phyloP scores from a whole-genome alignment of 129 eudicot species.

The Escallonia rubra region DNA sequence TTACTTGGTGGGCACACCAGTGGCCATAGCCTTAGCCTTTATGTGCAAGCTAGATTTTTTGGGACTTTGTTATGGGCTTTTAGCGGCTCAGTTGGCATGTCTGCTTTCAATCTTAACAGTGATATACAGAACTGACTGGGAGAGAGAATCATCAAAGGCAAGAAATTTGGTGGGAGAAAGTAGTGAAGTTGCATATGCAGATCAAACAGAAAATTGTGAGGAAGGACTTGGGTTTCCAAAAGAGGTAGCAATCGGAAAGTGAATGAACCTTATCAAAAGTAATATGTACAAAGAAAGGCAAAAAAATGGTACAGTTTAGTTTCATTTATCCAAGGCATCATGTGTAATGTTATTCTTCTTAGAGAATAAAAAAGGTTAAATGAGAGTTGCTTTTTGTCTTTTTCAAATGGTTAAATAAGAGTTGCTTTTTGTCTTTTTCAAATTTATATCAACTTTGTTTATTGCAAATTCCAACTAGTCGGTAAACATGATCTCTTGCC shows the following conservation, averaged over 20 bases:
- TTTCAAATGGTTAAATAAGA: background rate
- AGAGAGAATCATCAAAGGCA: conserved; percentile 66
- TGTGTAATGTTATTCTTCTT: conserved; percentile 7
- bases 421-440: conserved; percentile 1
- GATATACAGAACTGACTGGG: conserved; percentile 77
- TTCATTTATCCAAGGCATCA: conserved; percentile 11
- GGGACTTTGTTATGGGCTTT: conserved; percentile 95
- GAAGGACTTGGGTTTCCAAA: conserved; percentile 44
- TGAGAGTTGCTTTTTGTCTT: conserved; percentile 2
- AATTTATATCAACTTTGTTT: background rate
- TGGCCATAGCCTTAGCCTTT: conserved; percentile 73
- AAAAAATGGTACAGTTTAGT: background rate
- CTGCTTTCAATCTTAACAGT: conserved; percentile 54
- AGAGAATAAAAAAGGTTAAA: conserved; percentile 2
- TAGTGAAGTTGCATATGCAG: conserved; percentile 26
- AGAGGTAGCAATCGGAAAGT: conserved; percentile 12
- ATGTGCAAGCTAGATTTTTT: conserved; percentile 52
- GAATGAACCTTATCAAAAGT: conserved; percentile 15
- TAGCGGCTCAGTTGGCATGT: conserved; percentile 90
- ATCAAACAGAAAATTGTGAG: conserved; percentile 42
- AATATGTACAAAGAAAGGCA: conserved; percentile 21
- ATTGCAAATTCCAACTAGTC: background rate
- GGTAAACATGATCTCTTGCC: background rate
- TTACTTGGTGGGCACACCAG: conserved; percentile 88
- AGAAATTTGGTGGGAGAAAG: conserved; percentile 69